Percentiles rank a stretch among this genome's conserved stretches.
Evolutionary conservation across 352 stramenopile species (phyloP).

Genomic region (Pythium monospermum): DNA sequence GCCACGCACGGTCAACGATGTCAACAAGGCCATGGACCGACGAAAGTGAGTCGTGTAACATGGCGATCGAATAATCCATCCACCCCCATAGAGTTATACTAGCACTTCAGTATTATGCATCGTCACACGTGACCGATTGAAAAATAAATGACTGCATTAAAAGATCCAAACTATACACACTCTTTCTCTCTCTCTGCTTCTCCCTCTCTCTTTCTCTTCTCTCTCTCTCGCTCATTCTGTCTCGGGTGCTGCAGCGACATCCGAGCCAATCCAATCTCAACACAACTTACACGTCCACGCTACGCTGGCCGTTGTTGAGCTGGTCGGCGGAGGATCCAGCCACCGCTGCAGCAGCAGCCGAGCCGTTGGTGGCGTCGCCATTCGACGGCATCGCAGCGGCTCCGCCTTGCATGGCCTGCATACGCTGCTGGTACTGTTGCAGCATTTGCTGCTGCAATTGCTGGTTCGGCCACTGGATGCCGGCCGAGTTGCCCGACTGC

Average conservation of each 20-base stretch:
- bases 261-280: too few species aligned
- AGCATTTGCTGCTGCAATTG: conserved; percentile 87
- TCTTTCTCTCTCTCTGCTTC: too few species aligned
- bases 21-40: conserved; percentile 16
- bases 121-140: background rate
- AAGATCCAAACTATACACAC: conserved; percentile 18
- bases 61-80: too few species aligned
- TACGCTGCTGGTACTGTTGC: conserved; percentile 85
- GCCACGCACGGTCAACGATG: conserved; percentile 42
- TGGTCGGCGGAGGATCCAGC: conserved; percentile 45
- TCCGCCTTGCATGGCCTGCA: conserved; percentile 57
- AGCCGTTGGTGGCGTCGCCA: conserved; percentile 35
- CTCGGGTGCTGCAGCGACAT: too few species aligned
- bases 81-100: conserved; percentile 9
- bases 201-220: too few species aligned
- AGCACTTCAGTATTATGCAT: background rate
- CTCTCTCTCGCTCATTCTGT: too few species aligned
- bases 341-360: conserved; percentile 19
- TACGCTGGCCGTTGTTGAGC: conserved; percentile 69
- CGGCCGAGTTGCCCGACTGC: conserved; percentile 44
- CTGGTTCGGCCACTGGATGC: conserved; percentile 66
- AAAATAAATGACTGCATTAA: conserved; percentile 30
- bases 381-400: conserved; percentile 37
- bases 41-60: conserved; percentile 18
- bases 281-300: conserved; percentile 58